Evolutionary conservation across 805 yeast species (phyloP).

Genomic region (Candida qinlingensis): DNA sequence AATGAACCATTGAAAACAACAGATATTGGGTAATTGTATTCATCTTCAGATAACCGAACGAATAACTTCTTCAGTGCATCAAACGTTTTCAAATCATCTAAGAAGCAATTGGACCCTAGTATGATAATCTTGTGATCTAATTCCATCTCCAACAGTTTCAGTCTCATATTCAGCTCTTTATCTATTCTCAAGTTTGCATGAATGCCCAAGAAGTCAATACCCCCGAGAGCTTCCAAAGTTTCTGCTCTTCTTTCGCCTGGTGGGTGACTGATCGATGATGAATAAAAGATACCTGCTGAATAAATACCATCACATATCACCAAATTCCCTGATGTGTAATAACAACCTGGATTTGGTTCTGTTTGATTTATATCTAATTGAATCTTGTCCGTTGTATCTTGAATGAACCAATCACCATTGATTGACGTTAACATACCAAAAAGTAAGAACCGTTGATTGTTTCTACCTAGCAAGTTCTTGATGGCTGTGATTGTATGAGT

Average conservation of each 20-base stretch:
- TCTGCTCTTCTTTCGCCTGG: conserved; percentile 72
- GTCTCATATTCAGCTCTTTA: conserved; percentile 46
- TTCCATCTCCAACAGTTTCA: conserved; percentile 52
- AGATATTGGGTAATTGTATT: conserved; percentile 51
- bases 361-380: conserved; percentile 56
- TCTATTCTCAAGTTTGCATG: conserved; percentile 55
- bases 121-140: conserved; percentile 59
- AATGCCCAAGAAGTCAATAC: conserved; percentile 61
- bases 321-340: conserved; percentile 68
- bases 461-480: conserved; percentile 82
- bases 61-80: conserved; percentile 67
- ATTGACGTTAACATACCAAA: conserved; percentile 71
- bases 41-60: conserved; percentile 43
- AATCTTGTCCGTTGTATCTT: conserved; percentile 75
- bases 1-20: conserved; percentile 85
- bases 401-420: conserved; percentile 67
- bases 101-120: conserved; percentile 67
- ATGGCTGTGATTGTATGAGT: conserved; percentile 53
- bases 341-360: conserved; percentile 57
- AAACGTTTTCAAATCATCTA: conserved; percentile 55
- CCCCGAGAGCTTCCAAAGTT: conserved; percentile 69
- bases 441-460: conserved; percentile 66
- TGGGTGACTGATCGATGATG: conserved; percentile 77
- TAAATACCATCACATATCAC: conserved; percentile 83
- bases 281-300: conserved; percentile 64